Evolutionary conservation across 2,329 filamentous ascomycete species (phyloP).

Genomic region (Escovopsis sp.): DNA sequence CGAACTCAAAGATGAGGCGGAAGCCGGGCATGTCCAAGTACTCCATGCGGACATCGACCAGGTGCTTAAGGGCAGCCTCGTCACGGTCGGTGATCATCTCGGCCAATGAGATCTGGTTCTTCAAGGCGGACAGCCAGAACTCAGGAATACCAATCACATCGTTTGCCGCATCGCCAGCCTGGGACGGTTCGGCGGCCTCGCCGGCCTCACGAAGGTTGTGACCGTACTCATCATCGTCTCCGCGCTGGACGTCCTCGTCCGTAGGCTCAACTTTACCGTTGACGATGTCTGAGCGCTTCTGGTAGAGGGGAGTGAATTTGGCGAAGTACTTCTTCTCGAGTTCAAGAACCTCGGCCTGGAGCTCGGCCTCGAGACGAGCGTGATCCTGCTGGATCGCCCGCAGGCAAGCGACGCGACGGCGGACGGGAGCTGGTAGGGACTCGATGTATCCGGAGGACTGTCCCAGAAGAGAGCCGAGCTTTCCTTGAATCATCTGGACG

Average conservation of each 20-base stretch:
- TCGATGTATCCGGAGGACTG: conserved; percentile 96
- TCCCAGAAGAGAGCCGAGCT: conserved; percentile 83
- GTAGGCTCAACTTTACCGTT: conserved; percentile 79
- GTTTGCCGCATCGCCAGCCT: conserved; percentile 39
- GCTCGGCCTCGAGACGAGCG: conserved; percentile 93
- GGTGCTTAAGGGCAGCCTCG: conserved; percentile 78
- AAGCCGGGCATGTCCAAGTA: conserved; percentile 97
- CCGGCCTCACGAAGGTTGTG: conserved; percentile 56
- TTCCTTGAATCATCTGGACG: conserved; percentile 94
- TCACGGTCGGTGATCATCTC: conserved; percentile 99
- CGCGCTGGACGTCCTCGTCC: conserved; percentile 72
- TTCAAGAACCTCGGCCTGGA: conserved; percentile 95
- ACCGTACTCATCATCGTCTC: conserved; percentile 66
- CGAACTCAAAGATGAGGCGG: conserved; percentile 94
- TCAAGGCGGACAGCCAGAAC: conserved; percentile 99
- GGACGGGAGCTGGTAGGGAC: conserved; percentile 77
- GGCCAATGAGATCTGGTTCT: conserved; percentile 92
- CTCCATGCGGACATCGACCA: conserved; percentile 95
- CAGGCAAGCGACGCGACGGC: conserved; percentile 83
- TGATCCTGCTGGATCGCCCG: conserved; percentile 99
- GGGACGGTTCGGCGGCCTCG: conserved; percentile 40
- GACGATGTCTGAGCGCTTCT: conserved; percentile 86
- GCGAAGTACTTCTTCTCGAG: conserved; percentile 99
- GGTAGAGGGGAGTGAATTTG: conserved; percentile 94
- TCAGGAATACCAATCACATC: conserved; percentile 74